Evolutionary conservation across 306 rosid genomes (phyloP), one percentile per base, ranked within the genome.

Genomic region (Prinsepia uniflora): DNA sequence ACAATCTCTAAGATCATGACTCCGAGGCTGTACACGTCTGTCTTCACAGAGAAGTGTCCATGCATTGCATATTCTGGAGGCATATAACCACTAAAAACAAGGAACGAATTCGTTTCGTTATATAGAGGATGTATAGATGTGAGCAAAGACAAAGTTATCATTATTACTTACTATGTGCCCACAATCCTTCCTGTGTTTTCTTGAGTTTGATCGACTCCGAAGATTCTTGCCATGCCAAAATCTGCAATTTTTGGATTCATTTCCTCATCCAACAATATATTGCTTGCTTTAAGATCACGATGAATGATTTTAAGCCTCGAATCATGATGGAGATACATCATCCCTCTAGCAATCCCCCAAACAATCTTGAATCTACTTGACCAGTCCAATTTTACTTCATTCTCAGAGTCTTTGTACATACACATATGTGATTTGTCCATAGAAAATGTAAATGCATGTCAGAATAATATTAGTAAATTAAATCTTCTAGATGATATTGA

Each of bases 211-310:
- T 77, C 72, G 15, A 41, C 47, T 47, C 44, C n/a, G 53, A 77
- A 64, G 6, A 72, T 64, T n/a, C 76, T 71, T 11, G 76, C 81
- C 76, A 64, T 77, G 6, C 76, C 81, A 43, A 82, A 82, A 42
- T 78, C 86, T 6, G 80, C 66, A 53, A 82, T 64, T 70, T 82
- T 82, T 2, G 86, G 69, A 6, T 75, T 78, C 78, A 78, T 65
- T 4, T 78, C 62, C 4, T 4, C 46, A 55, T 81, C 85, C 36
- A 78, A 54, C 67, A 81, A 60, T 34, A 81, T 12, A 6, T 81
- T 81, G 20, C 80, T 78, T 0, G 82, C 77, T 65, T 81, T 81
- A 10, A 81, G 82, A 71, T 78, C 77, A 1, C 82, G 80, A 42
- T 78, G 85, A 13, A 78, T 82, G 55, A 82, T 78, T 45, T 43